Percentiles rank a stretch among this genome's conserved stretches.
These are phyloP conservation scores for Talaromyces sp. DNA, from an alignment of 2,329 filamentous ascomycete genomes.

Conservation along the genomic window DNA sequence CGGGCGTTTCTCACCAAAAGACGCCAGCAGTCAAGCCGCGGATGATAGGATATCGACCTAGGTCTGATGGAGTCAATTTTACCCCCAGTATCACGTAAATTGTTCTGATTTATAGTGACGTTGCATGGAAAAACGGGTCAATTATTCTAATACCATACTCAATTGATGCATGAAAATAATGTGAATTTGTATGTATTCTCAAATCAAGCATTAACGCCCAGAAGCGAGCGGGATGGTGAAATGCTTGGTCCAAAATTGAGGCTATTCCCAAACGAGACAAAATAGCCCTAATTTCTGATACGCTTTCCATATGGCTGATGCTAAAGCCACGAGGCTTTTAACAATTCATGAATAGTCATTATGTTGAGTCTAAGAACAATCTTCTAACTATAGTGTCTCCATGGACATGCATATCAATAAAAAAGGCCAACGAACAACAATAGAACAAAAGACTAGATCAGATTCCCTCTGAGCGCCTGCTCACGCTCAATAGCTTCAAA, in stretches of 20 bases:
- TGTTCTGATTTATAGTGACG: neutral
- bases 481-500: constrained; percentile 96
- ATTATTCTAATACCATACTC: neutral
- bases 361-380: no score
- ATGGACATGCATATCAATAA: neutral
- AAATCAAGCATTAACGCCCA: neutral
- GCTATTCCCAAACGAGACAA: neutral
- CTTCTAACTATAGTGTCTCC: no score
- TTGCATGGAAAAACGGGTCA: neutral
- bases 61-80: neutral
- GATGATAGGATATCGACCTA: neutral
- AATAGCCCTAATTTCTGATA: neutral
- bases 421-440: neutral
- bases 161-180: no score
- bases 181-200: no score
- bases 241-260: neutral
- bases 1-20: neutral
- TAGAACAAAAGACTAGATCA: constrained; percentile 38
- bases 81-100: neutral
- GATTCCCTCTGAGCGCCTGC: constrained; percentile 77
- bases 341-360: no score
- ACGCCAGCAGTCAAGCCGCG: neutral
- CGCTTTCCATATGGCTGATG: no score
- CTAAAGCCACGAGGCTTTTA: no score
- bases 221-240: neutral